Percentiles rank a stretch among this genome's conserved stretches.
Evolutionary conservation across 345 rosid genomes (phyloP).

Genomic region (Orychophragmus violaceus): DNA sequence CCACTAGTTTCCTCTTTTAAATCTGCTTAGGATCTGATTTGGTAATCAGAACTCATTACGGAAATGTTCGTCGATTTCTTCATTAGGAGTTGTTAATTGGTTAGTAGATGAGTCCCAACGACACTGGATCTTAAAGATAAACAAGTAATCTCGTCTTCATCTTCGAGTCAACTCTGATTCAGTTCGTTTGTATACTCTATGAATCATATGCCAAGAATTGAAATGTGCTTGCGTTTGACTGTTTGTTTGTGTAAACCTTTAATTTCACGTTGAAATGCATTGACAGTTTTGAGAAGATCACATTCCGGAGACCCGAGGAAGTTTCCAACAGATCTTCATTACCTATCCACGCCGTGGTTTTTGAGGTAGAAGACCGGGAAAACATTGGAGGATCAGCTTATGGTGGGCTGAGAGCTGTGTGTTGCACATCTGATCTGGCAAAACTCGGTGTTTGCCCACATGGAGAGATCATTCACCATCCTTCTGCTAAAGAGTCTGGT

Average conservation of each 20-base stretch:
- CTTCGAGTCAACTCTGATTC: background rate
- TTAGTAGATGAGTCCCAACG: background rate
- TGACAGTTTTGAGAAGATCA: slow-evolving; percentile 77
- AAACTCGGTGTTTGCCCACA: slow-evolving; percentile 71
- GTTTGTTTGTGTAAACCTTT: background rate
- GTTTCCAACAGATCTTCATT: slow-evolving; percentile 45
- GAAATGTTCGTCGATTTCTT: background rate
- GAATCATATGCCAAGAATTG: background rate
- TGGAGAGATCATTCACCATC: slow-evolving; percentile 81
- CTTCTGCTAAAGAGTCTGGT: slow-evolving; percentile 48
- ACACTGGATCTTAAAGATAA: slow-evolving; percentile 8
- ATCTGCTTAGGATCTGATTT: slow-evolving; percentile 15
- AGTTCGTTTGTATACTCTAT: background rate
- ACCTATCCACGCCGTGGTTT: slow-evolving; percentile 62
- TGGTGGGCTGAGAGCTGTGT: slow-evolving; percentile 96
- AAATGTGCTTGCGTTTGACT: background rate
- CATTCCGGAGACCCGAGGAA: slow-evolving; percentile 50
- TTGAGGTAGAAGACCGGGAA: slow-evolving; percentile 85
- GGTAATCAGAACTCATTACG: background rate
- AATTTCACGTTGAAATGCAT: background rate
- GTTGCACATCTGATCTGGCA: slow-evolving; percentile 87
- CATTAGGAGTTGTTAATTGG: background rate
- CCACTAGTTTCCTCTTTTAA: background rate
- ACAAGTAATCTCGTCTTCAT: background rate
- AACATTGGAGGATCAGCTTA: slow-evolving; percentile 90